Evolutionary conservation across 257 asterid genomes (phyloP), one percentile per base, ranked within the genome.

Genomic region (Handroanthus guayacan): DNA sequence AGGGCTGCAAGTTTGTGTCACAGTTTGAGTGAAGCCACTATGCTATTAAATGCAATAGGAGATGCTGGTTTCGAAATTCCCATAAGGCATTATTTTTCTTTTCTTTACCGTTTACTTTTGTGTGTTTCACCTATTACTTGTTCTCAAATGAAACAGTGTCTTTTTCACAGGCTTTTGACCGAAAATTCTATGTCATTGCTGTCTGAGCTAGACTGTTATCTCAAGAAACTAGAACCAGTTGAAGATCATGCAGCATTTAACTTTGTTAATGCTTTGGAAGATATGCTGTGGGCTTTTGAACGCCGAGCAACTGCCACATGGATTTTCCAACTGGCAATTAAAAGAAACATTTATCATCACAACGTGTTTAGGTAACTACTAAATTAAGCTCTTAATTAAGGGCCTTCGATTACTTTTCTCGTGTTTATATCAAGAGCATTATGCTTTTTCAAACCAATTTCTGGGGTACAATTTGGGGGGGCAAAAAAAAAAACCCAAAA

Each of bases 231-330:
- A 76, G 91, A 84, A 78, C 89, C 87, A 1, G 2, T 88, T 50
- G 97, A 92, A 73, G 97, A 95, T 82, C 81, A 89, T 82, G 97
- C 96, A 31, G 97, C 97, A 45, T 81, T 92, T 76, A 92, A 91
- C 84, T 87, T 95, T 85, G 97, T 92, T 63, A 95, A 95, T 83
- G 97, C 97, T 75, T 85, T 95, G 87, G 97, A 88, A 86, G 97
- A 95, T 82, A 63, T 91, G 84, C 83, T 95, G 81, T 95, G 99
- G 99, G 92, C 97, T 66, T 95, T 88, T 84, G 98, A 92, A 80
- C 91, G 75, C 62, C 92, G 99, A 68, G 98, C 98, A 70, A 87
- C 98, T 58, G 99, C 99, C 57, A 78, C 96, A 6, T 89, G 93
- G 94, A 80, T 95, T 85, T 95, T 95, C 89, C 98, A 91, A 64